These are phyloP conservation scores for Brettanomyces anomalus DNA, from an alignment of 805 yeast genomes.

Conservation along the genomic window DNA sequence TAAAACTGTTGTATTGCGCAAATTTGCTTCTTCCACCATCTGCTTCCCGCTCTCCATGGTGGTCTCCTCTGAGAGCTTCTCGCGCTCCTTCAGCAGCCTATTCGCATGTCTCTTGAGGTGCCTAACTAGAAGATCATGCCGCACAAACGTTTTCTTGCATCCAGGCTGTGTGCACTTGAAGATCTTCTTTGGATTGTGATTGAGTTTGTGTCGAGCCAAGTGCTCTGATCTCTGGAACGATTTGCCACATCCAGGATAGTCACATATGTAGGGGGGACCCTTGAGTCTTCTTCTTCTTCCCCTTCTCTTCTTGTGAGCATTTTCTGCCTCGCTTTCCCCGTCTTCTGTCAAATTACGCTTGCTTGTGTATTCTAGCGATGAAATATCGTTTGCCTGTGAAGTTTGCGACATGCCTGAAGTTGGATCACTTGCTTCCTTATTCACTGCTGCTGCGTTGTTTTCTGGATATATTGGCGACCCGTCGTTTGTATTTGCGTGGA, in stretches of 20 bases:
- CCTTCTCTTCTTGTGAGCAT: constrained; percentile 3
- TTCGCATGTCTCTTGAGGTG: constrained; percentile 35
- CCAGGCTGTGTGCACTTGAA: constrained; percentile 37
- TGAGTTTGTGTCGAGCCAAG: constrained; percentile 52
- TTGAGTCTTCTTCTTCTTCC: constrained; percentile 10
- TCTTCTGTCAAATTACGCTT: background rate
- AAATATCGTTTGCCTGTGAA: background rate
- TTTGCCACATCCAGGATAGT: constrained; percentile 42
- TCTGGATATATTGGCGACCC: background rate
- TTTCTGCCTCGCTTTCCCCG: background rate
- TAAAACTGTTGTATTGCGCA: no score
- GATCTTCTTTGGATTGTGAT: constrained; percentile 48
- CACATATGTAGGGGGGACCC: constrained; percentile 30
- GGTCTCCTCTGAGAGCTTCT: background rate
- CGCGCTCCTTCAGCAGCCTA: constrained; percentile 8
- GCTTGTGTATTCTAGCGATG: background rate
- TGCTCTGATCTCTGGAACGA: constrained; percentile 55
- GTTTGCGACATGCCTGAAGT: background rate
- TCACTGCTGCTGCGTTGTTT: background rate
- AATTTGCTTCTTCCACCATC: no score
- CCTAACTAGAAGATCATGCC: constrained; percentile 45
- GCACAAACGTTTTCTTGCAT: constrained; percentile 54
- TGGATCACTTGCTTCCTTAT: background rate
- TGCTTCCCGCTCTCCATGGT: background rate
- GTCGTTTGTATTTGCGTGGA: background rate